Conservation (phyloP, 495 filamentous ascomycete species). For the Hypoxylon cercidicola region DNA sequence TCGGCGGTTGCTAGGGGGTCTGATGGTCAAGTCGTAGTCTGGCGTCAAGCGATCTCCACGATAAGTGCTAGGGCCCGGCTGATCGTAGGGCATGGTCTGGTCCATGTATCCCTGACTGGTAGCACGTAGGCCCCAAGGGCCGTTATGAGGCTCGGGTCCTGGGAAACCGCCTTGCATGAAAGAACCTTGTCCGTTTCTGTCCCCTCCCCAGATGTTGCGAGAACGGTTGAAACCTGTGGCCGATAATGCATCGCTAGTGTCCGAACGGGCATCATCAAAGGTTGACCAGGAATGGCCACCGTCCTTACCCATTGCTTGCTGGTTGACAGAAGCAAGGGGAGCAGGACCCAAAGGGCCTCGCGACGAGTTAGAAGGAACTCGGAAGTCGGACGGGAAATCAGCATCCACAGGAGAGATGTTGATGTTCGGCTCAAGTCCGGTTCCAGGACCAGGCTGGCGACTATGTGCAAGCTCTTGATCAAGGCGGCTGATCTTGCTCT, state of each 20-base stretch:
- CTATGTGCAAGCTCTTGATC: slow-evolving; percentile 85
- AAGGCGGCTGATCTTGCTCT: slow-evolving; percentile 81
- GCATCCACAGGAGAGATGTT: slow-evolving; percentile 48
- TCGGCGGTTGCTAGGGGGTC: slow-evolving; percentile 49
- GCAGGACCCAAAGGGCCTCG: slow-evolving; percentile 43
- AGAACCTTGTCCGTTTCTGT: slow-evolving; percentile 46
- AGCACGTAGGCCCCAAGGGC: slow-evolving; percentile 53
- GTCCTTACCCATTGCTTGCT: slow-evolving; percentile 60
- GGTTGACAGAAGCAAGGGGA: slow-evolving; percentile 63
- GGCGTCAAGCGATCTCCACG: slow-evolving; percentile 57
- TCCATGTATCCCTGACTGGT: slow-evolving; percentile 48
- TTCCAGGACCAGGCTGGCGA: slow-evolving; percentile 62
- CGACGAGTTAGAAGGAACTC: slow-evolving; percentile 31
- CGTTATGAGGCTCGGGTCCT: slow-evolving; percentile 47
- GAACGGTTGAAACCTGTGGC: slow-evolving; percentile 67
- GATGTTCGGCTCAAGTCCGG: slow-evolving; percentile 37
- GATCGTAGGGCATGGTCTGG: slow-evolving; percentile 41
- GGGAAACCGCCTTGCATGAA: slow-evolving; percentile 51
- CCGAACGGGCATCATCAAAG: slow-evolving; percentile 74
- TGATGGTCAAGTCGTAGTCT: slow-evolving; percentile 57
- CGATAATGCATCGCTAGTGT: slow-evolving; percentile 71
- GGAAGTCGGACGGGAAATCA: slow-evolving; percentile 41
- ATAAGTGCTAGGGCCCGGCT: slow-evolving; percentile 48
- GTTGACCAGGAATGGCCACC: slow-evolving; percentile 67
- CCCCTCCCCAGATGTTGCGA: slow-evolving; percentile 71